These are phyloP conservation scores for Candida frijolesensis DNA, from an alignment of 1,139 yeast species.

Conservation along the genomic window DNA sequence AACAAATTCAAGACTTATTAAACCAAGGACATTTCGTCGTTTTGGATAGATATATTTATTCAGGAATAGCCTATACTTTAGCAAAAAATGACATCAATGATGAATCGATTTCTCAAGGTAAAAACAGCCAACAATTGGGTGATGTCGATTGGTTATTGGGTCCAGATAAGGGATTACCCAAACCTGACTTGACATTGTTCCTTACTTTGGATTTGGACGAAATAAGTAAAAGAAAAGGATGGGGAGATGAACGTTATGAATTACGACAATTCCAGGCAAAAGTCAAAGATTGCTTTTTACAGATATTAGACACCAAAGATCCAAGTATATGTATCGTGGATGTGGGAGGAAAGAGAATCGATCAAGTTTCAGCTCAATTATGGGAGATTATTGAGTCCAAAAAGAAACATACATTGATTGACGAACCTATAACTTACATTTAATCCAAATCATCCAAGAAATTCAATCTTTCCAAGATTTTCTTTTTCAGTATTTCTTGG, in stretches of 20 bases:
- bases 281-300: constrained; percentile 63
- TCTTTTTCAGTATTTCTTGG: constrained; percentile 67
- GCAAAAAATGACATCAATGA: constrained; percentile 54
- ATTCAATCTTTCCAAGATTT: constrained; percentile 55
- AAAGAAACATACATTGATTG: constrained; percentile 17
- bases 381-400: constrained; percentile 27
- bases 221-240: constrained; percentile 64
- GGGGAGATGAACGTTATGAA: constrained; percentile 94
- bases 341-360: constrained; percentile 63
- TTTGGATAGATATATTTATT: constrained; percentile 85
- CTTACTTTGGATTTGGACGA: constrained; percentile 62
- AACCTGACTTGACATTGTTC: constrained; percentile 83
- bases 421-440: constrained; percentile 16
- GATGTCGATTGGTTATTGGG: constrained; percentile 72
- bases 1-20: constrained; percentile 48
- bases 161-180: constrained; percentile 85
- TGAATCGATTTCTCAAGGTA: constrained; percentile 10
- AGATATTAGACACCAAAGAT: constrained; percentile 39
- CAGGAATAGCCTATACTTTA: constrained; percentile 89
- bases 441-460: constrained; percentile 37
- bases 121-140: constrained; percentile 42
- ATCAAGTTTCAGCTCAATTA: constrained; percentile 47
- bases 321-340: constrained; percentile 47
- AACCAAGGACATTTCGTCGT: constrained; percentile 61
- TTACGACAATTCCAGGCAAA: constrained; percentile 65